A percentile compares a stretch with the other conserved stretches of the same genome.
Evolutionary conservation across 202 grass and related monocot species (phyloP).

Genomic region (Digitaria exilis): DNA sequence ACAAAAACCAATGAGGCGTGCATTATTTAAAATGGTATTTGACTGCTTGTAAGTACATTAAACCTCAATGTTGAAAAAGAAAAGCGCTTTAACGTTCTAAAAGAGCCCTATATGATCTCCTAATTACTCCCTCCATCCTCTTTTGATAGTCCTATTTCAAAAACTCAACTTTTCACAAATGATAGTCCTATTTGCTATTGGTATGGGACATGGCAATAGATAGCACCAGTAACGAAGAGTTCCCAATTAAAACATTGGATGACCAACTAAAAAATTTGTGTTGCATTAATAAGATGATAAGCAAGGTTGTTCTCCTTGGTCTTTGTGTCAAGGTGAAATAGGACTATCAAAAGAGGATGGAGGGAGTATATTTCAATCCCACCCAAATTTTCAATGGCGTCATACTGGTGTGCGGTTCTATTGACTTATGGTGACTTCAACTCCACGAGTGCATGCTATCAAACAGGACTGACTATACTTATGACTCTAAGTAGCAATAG

Average conservation of each 20-base stretch:
- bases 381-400: constrained; percentile 14
- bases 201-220: too few relatives aligned
- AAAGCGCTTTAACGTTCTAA: background rate
- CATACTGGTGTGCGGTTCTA: background rate
- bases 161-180: too few relatives aligned
- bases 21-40: constrained; percentile 12
- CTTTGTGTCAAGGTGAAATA: too few relatives aligned
- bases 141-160: too few relatives aligned
- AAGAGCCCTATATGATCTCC: background rate
- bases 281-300: too few relatives aligned
- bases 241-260: too few relatives aligned
- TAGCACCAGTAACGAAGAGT: too few relatives aligned
- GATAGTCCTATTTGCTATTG: too few relatives aligned
- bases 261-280: too few relatives aligned
- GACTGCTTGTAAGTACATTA: constrained; percentile 9
- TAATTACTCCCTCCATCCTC: too few relatives aligned
- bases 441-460: background rate
- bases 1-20: background rate
- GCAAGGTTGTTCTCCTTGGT: too few relatives aligned
- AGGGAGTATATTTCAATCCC: constrained; percentile 13
- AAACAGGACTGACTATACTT: constrained; percentile 18
- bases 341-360: too few relatives aligned
- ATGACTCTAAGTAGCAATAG: background rate
- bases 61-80: background rate
- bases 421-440: background rate